Conservation (phyloP, 2,329 filamentous ascomycete genomes). For the Dryadomyces quercivorus region DNA sequence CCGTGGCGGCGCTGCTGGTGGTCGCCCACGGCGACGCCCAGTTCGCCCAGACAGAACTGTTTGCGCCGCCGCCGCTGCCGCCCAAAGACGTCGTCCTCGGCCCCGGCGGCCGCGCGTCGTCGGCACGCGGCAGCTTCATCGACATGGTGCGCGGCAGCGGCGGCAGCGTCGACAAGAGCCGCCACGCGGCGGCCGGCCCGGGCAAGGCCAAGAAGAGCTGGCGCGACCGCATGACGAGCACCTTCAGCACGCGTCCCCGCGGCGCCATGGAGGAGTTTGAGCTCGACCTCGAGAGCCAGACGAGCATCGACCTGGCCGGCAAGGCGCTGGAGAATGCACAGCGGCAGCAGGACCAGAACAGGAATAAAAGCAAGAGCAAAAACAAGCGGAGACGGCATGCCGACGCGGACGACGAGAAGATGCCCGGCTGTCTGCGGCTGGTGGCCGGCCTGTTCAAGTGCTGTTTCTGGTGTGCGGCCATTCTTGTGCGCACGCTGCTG, state of each 20-base stretch:
- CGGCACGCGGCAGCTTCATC: conserved; percentile 11
- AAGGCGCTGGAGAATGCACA: conserved; percentile 19
- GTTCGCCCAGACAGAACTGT: conserved; percentile 36
- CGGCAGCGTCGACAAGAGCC: conserved; percentile 14
- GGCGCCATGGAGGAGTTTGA: conserved; percentile 44
- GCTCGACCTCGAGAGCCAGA: conserved; percentile 52
- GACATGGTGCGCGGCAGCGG: conserved; percentile 10
- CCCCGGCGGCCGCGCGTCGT: neutral
- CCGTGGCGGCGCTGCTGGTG: conserved; percentile 45
- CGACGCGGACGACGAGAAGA: conserved; percentile 27
- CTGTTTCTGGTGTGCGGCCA: conserved; percentile 44
- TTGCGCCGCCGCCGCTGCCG: conserved; percentile 33
- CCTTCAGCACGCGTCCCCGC: conserved; percentile 13
- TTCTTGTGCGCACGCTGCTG: conserved; percentile 39
- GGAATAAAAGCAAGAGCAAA: neutral
- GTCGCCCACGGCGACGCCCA: conserved; percentile 46
- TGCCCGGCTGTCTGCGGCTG: conserved; percentile 35
- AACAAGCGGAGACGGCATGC: neutral
- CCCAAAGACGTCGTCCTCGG: conserved; percentile 10
- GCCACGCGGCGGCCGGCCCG: conserved; percentile 5
- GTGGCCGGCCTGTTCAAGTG: conserved; percentile 45
- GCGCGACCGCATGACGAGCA: neutral
- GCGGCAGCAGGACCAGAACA: neutral
- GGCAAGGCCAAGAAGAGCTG: conserved; percentile 15
- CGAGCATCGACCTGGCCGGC: conserved; percentile 29